Base-by-base conservation (phyloP, 1,139 yeast species). In the Candida pseudocylindracea region DNA sequence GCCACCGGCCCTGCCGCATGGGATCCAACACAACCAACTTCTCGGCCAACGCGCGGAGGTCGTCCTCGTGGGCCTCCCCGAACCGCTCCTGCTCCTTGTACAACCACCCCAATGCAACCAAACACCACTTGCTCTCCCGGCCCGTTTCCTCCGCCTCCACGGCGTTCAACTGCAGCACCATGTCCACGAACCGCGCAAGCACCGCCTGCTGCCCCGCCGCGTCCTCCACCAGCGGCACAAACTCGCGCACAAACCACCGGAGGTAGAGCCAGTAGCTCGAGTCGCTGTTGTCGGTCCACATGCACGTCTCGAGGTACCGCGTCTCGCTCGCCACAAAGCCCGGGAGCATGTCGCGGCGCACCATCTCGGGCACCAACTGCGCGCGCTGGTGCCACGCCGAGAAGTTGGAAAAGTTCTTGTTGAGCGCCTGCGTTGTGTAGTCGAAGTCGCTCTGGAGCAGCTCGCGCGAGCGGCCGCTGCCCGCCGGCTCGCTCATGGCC, bases 331-430 rank as follows among this genome's bases (percentile, higher is more conserved):
- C 38, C 12, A 81, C 46, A 32, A 73, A 61, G 1, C 41, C 36
- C 20, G 39, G 46, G 37, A 57, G 54, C 10, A 10, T 26, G 8
- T 12, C 29, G 8, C 42, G 37, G 11, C 35, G 33, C 35, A 55
- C 53, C 2, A 51, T 34, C 4, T 35, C 36, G 2, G 74, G 72
- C 10, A 83, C 63, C 37, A 85, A 54, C 38, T 70, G 72, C 8
- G 83, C 66, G 38, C 98, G 59, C 48, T 81, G 80, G 51, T 88
- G 95, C 93, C 95, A 85, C 10, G 98, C 96, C 2, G 93, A 79
- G 46, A 76, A 88, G 49, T 88, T 91, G 33, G 94, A 79, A 36
- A 85, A 80, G 32, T 40, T 37, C 30, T 38, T 37, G 31, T 35
- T 37, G 29, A 39, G 38, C 26, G 35, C 35, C 29, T 30, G 34